Conservation (phyloP, 164 flowering plant species). For the Vitis riparia region DNA sequence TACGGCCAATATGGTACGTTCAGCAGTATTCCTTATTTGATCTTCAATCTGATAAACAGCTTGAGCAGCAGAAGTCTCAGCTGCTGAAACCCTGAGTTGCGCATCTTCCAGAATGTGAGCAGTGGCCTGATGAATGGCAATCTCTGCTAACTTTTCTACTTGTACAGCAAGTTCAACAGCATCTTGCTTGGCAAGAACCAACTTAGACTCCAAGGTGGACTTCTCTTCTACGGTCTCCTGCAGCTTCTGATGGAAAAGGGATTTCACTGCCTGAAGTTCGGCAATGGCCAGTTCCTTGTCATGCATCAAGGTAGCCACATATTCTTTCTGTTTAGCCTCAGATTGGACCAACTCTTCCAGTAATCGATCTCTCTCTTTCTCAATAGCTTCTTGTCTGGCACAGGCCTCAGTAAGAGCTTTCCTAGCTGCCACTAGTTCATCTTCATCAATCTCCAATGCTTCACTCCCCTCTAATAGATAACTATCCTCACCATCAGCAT, state of each 20-base stretch:
- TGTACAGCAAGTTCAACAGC: slow-evolving; percentile 64
- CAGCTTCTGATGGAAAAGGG: slow-evolving; percentile 46
- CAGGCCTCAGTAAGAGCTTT: slow-evolving; percentile 38
- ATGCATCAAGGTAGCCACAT: slow-evolving; percentile 37
- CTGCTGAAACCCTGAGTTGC: slow-evolving; percentile 43
- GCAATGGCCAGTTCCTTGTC: slow-evolving; percentile 50
- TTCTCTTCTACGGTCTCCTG: slow-evolving; percentile 49
- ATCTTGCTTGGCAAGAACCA: slow-evolving; percentile 57
- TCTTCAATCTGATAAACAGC: slow-evolving; percentile 54
- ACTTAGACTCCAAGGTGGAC: slow-evolving; percentile 45
- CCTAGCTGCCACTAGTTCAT: slow-evolving; percentile 26
- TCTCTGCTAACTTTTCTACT: slow-evolving; percentile 58
- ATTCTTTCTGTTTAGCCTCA: slow-evolving; percentile 47
- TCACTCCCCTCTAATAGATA: slow-evolving; percentile 19
- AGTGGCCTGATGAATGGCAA: slow-evolving; percentile 55
- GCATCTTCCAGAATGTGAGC: slow-evolving; percentile 62
- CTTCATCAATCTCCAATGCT: slow-evolving; percentile 19
- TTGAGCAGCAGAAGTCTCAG: slow-evolving; percentile 63
- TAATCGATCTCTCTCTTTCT: slow-evolving; percentile 50
- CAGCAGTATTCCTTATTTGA: slow-evolving; percentile 46
- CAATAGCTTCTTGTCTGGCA: slow-evolving; percentile 41
- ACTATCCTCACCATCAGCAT: slow-evolving; percentile 26
- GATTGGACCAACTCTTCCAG: slow-evolving; percentile 43
- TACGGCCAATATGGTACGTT: slow-evolving; percentile 39
- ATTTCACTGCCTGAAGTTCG: slow-evolving; percentile 54